Percentiles rank a stretch among this genome's conserved stretches.
These are phyloP conservation scores for Truncatella angustata DNA, from an alignment of 2,329 filamentous ascomycete genomes.

Conservation along the genomic window DNA sequence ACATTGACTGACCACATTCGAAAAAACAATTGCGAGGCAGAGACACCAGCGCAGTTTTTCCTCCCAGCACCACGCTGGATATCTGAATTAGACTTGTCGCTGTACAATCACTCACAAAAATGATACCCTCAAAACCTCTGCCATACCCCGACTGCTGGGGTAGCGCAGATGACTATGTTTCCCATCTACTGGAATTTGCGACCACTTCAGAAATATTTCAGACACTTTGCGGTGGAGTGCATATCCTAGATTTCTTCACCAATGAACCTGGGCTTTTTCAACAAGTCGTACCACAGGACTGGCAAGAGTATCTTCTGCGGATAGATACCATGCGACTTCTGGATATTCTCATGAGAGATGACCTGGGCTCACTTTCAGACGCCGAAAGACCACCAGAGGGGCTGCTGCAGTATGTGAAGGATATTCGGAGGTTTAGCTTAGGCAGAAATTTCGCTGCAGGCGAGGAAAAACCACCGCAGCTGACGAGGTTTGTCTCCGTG, in stretches of 20 bases:
- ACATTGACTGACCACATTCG: too few relatives aligned
- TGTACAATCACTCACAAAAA: slow-evolving; percentile 21
- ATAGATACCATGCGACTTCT: slow-evolving; percentile 74
- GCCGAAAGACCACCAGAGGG: slow-evolving; percentile 45
- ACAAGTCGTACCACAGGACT: slow-evolving; percentile 71
- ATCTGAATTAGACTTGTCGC: too few relatives aligned
- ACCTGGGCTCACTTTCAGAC: slow-evolving; percentile 48
- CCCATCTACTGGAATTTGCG: slow-evolving; percentile 73
- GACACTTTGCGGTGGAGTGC: slow-evolving; percentile 92
- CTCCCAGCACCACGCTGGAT: too few relatives aligned
- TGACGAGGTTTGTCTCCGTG: slow-evolving; percentile 72
- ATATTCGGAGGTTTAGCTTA: slow-evolving; percentile 69
- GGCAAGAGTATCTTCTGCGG: slow-evolving; percentile 74
- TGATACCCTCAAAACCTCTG: slow-evolving; percentile 54
- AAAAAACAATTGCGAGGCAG: too few relatives aligned
- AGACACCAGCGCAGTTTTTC: too few relatives aligned
- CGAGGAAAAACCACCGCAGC: slow-evolving; percentile 46
- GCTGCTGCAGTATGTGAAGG: slow-evolving; percentile 69
- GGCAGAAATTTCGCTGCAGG: slow-evolving; percentile 54
- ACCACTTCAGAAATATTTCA: slow-evolving; percentile 74
- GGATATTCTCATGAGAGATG: slow-evolving; percentile 76
- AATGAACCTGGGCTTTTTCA: slow-evolving; percentile 80
- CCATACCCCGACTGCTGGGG: slow-evolving; percentile 71
- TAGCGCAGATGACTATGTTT: slow-evolving; percentile 73
- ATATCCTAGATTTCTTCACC: slow-evolving; percentile 95